phyloP scores from a whole-genome alignment of 1,284 basidiomycete genomes.

The Ustilago nuda region DNA sequence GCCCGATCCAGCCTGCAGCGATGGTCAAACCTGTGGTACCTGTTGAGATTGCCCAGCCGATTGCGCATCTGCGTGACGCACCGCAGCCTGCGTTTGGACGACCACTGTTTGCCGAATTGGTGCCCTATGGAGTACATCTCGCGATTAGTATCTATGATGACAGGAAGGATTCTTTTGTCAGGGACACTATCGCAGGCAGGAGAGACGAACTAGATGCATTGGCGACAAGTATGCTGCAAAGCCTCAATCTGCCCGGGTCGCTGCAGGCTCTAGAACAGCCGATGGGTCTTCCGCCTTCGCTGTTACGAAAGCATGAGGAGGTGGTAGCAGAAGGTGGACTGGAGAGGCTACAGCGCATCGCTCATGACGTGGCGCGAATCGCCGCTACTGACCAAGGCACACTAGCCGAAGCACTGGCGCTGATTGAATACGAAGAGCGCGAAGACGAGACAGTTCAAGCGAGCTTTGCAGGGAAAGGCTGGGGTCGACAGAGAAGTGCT shows the following conservation, averaged over 20 bases:
- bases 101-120: conserved; percentile 79
- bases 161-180: conserved; percentile 79
- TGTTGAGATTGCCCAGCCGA: conserved; percentile 72
- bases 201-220: conserved; percentile 78
- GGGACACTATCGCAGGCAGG: conserved; percentile 77
- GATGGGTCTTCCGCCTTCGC: conserved; percentile 85
- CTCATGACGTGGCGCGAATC: conserved; percentile 80
- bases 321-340: conserved; percentile 83
- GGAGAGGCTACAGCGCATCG: conserved; percentile 77
- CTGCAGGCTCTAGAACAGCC: conserved; percentile 89
- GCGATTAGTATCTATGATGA: conserved; percentile 92
- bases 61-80: conserved; percentile 54
- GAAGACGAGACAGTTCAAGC: conserved; percentile 79
- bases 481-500: conserved; percentile 72
- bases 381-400: conserved; percentile 76
- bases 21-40: conserved; percentile 79
- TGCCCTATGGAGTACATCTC: conserved; percentile 87
- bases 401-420: conserved; percentile 84
- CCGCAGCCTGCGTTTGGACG: conserved; percentile 69
- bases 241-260: conserved; percentile 83
- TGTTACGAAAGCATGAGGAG: conserved; percentile 87
- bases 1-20: conserved; percentile 76
- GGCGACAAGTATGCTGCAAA: conserved; percentile 75
- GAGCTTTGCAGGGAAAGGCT: conserved; percentile 73
- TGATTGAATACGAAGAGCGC: conserved; percentile 86